phyloP scores from a whole-genome alignment of 2,329 filamentous ascomycete species.

The Fusarium tupiense region DNA sequence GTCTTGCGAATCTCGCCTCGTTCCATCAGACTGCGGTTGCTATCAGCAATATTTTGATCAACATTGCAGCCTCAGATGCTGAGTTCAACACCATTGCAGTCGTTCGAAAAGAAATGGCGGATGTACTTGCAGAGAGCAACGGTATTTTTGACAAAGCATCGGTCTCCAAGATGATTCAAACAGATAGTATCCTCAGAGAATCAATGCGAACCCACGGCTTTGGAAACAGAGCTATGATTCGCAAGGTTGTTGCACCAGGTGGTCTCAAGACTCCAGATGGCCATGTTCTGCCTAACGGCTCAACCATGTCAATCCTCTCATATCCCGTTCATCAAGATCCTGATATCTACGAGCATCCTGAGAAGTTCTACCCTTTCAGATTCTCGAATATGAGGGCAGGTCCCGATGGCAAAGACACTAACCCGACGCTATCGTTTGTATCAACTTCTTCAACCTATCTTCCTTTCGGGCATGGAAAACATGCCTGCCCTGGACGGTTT shows the following conservation, averaged over 20 bases:
- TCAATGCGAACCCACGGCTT: slow-evolving; percentile 52
- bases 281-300: slow-evolving; percentile 45
- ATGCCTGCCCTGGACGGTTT: slow-evolving; percentile 47
- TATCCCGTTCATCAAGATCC: slow-evolving; percentile 46
- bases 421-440: slow-evolving; percentile 11
- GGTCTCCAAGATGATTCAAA: slow-evolving; percentile 49
- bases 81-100: slow-evolving; percentile 50
- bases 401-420: background rate
- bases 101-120: slow-evolving; percentile 50
- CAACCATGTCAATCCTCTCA: slow-evolving; percentile 47
- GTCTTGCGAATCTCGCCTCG: slow-evolving; percentile 47
- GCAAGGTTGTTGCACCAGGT: slow-evolving; percentile 40
- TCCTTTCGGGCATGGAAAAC: slow-evolving; percentile 49
- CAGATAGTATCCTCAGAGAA: slow-evolving; percentile 56
- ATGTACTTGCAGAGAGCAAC: slow-evolving; percentile 39
- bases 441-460: slow-evolving; percentile 38
- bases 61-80: slow-evolving; percentile 49
- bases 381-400: slow-evolving; percentile 49
- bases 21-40: slow-evolving; percentile 55
- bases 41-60: slow-evolving; percentile 52
- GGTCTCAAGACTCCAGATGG: slow-evolving; percentile 48
- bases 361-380: slow-evolving; percentile 54
- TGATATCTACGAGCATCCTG: slow-evolving; percentile 46
- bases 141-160: slow-evolving; percentile 50
- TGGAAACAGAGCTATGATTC: slow-evolving; percentile 43